A percentile compares a stretch with the other conserved stretches of the same genome.
These are phyloP conservation scores for Phytophthora fragariaefolia DNA, from an alignment of 352 stramenopile genomes.

Conservation along the genomic window DNA sequence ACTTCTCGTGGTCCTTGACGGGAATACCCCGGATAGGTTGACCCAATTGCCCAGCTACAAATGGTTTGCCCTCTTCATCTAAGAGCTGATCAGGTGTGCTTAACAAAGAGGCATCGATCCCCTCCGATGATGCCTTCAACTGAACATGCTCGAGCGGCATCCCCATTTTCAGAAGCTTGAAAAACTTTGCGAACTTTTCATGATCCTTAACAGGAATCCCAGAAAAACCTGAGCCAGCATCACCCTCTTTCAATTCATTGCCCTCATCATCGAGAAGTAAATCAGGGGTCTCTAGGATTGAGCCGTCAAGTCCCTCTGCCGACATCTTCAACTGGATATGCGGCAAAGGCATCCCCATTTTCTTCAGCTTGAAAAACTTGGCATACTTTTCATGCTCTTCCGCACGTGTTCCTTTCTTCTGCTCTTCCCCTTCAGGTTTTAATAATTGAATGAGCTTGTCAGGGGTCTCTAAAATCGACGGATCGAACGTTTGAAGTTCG, in stretches of 20 bases:
- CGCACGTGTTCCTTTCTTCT: slow-evolving; percentile 54
- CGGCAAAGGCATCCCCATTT: slow-evolving; percentile 93
- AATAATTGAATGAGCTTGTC: slow-evolving; percentile 90
- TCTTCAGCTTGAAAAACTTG: slow-evolving; percentile 96
- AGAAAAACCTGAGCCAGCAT: slow-evolving; percentile 25
- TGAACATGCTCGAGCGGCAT: slow-evolving; percentile 91
- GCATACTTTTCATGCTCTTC: slow-evolving; percentile 77
- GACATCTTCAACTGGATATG: slow-evolving; percentile 95
- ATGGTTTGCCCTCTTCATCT: slow-evolving; percentile 56
- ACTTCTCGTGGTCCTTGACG: slow-evolving; percentile 76
- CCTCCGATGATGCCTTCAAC: slow-evolving; percentile 81
- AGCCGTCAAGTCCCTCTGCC: slow-evolving; percentile 90
- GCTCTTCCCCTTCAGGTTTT: slow-evolving; percentile 58
- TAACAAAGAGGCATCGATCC: slow-evolving; percentile 57
- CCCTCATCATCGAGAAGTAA: slow-evolving; percentile 67
- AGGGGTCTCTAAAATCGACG: slow-evolving; percentile 68
- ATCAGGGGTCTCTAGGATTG: slow-evolving; percentile 82
- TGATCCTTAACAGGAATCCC: slow-evolving; percentile 86
- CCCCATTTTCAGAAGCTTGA: slow-evolving; percentile 93
- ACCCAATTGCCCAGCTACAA: slow-evolving; percentile 29
- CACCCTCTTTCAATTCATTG: slow-evolving; percentile 54
- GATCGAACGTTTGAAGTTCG: slow-evolving; percentile 63
- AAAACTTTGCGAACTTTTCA: slow-evolving; percentile 93
- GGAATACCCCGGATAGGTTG: slow-evolving; percentile 41
- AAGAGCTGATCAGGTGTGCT: slow-evolving; percentile 63